These are phyloP conservation scores for Syzygium jambos DNA, from an alignment of 345 rosid species.

Conservation along the genomic window DNA sequence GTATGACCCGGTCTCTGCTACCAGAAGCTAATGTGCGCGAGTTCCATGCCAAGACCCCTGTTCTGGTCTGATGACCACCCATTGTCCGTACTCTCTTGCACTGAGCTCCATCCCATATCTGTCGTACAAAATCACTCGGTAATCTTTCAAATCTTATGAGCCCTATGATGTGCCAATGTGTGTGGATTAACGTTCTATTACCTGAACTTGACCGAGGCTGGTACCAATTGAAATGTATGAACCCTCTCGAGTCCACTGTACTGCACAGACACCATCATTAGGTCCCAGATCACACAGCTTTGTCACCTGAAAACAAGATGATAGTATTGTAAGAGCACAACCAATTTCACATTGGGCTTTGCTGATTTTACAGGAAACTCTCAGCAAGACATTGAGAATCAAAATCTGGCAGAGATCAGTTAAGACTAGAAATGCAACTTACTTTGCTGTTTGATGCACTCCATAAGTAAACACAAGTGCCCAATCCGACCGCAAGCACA, in stretches of 20 bases:
- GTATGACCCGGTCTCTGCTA: conserved; percentile 88
- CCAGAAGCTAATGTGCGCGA: conserved; percentile 83
- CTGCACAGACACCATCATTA: conserved; percentile 67
- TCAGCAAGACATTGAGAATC: neutral
- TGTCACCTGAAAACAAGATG: conserved; percentile 53
- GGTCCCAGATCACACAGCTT: conserved; percentile 93
- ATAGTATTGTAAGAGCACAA: neutral
- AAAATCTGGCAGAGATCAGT: neutral
- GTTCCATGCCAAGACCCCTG: conserved; percentile 95
- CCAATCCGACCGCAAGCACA: conserved; percentile 91
- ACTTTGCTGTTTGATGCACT: conserved; percentile 96
- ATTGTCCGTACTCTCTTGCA: conserved; percentile 79
- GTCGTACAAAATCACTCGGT: neutral
- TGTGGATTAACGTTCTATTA: conserved; percentile 6
- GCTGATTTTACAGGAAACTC: neutral
- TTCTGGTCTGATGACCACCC: conserved; percentile 95
- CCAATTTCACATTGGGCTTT: neutral
- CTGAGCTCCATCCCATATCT: conserved; percentile 96
- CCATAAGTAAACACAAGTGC: conserved; percentile 96
- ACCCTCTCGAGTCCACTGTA: conserved; percentile 97
- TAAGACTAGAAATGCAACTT: conserved; percentile 7
- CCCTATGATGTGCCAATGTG: neutral
- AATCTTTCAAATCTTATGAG: neutral
- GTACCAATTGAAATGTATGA: conserved; percentile 91
- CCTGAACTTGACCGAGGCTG: conserved; percentile 88